Percentiles rank a stretch among this genome's conserved stretches.
Conservation (phyloP, 2,329 filamentous ascomycete species). For the Fusarium oligoseptatum region DNA sequence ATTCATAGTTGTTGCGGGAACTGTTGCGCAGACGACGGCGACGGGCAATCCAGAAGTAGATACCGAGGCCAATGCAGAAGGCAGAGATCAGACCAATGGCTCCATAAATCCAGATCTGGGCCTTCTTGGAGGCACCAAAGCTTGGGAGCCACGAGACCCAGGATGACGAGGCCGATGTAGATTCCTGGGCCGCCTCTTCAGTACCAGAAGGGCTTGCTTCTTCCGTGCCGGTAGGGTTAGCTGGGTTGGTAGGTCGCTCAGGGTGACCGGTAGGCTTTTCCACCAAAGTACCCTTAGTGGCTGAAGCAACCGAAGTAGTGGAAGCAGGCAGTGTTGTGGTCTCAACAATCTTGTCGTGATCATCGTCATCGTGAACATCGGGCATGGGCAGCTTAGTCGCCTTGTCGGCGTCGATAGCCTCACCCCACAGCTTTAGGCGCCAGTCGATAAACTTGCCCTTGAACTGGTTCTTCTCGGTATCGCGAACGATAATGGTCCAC, state of each 20-base stretch:
- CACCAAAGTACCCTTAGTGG: conserved; percentile 60
- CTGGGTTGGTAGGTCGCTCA: conserved; percentile 70
- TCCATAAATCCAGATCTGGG: conserved; percentile 94
- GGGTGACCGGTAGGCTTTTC: conserved; percentile 72
- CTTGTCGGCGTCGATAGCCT: conserved; percentile 81
- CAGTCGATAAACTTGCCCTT: conserved; percentile 88
- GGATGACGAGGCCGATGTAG: conserved; percentile 71
- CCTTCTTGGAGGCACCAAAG: conserved; percentile 88
- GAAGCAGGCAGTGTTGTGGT: conserved; percentile 68
- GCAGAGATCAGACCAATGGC: conserved; percentile 84
- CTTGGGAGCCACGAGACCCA: conserved; percentile 91
- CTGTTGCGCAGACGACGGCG: conserved; percentile 81
- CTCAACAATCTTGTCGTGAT: conserved; percentile 77
- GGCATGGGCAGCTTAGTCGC: conserved; percentile 85
- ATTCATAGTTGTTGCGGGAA: conserved; percentile 88
- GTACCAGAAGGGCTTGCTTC: conserved; percentile 49
- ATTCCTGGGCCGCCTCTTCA: conserved; percentile 52
- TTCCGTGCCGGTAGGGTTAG: conserved; percentile 53
- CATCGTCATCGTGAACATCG: conserved; percentile 83
- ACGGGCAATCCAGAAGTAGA: conserved; percentile 85
- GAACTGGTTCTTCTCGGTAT: conserved; percentile 81
- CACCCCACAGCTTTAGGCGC: conserved; percentile 95
- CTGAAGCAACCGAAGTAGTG: conserved; percentile 67
- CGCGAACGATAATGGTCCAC: conserved; percentile 93
- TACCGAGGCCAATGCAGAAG: conserved; percentile 85